Conservation (phyloP, 2,329 filamentous ascomycete genomes). For the Ophiostoma perfectum region DNA sequence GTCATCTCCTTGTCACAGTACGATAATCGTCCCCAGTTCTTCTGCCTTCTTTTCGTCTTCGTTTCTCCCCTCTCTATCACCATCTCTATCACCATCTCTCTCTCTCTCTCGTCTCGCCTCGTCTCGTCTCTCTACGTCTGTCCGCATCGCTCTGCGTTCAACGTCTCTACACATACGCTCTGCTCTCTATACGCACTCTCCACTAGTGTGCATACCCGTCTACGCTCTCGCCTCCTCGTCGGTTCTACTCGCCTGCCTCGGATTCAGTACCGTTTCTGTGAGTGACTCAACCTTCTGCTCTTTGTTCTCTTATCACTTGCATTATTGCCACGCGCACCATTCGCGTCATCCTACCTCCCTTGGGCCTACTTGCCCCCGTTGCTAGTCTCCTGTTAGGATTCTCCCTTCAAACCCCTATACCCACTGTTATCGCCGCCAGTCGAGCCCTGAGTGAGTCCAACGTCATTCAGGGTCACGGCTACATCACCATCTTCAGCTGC, state of each 20-base stretch:
- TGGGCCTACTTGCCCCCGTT: constrained; percentile 34
- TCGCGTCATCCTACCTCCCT: constrained; percentile 27
- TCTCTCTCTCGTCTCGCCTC: neutral
- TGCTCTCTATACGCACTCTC: neutral
- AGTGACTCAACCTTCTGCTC: constrained; percentile 31
- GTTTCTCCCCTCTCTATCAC: constrained; percentile 2
- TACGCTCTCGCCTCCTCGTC: neutral
- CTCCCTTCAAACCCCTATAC: constrained; percentile 2
- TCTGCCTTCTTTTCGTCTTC: constrained; percentile 31
- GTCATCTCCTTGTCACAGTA: constrained; percentile 55
- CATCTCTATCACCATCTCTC: neutral
- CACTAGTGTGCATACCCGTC: neutral
- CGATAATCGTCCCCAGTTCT: constrained; percentile 51
- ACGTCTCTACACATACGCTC: neutral
- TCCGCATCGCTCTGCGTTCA: constrained; percentile 4
- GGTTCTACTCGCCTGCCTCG: constrained; percentile 15
- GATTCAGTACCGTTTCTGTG: constrained; percentile 28
- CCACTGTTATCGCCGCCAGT: neutral
- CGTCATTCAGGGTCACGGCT: constrained; percentile 9
- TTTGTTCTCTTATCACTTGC: constrained; percentile 8
- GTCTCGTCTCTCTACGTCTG: constrained; percentile 26
- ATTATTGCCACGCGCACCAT: constrained; percentile 21
- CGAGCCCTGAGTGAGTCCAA: neutral
- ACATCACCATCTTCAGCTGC: neutral
- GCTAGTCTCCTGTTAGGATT: neutral